Conservation (phyloP, 108 stramenopile species). For the Conticribra guillardii region DNA sequence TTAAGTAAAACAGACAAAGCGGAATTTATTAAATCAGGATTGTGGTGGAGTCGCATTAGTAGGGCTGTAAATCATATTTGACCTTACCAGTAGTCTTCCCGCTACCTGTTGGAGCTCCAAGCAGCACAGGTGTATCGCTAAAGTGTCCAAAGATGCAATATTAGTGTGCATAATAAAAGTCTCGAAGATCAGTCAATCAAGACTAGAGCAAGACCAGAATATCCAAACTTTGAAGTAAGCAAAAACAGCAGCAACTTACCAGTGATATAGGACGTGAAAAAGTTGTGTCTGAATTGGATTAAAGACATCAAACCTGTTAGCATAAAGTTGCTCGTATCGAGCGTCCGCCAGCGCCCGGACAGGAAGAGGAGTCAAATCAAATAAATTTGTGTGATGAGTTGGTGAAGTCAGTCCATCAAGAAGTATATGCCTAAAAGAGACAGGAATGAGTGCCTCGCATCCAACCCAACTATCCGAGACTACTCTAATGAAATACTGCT, state of each 20-base stretch:
- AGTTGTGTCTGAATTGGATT: constrained; percentile 95
- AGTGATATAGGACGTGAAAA: constrained; percentile 88
- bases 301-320: constrained; percentile 87
- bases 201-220: neutral
- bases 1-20: too few relatives aligned
- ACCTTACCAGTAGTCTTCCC: neutral
- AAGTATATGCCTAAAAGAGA: constrained; percentile 83
- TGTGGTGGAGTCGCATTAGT: too few relatives aligned
- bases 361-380: constrained; percentile 94
- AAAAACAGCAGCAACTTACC: neutral
- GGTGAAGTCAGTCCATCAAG: constrained; percentile 74
- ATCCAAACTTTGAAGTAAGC: neutral
- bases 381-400: constrained; percentile 80
- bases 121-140: constrained; percentile 90
- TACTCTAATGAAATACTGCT: constrained; percentile 91
- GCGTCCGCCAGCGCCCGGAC: constrained; percentile 82
- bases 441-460: constrained; percentile 81
- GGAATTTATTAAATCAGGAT: too few relatives aligned
- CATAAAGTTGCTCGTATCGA: constrained; percentile 87
- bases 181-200: constrained; percentile 57
- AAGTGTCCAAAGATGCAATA: constrained; percentile 91
- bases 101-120: constrained; percentile 97
- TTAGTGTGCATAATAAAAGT: too few relatives aligned
- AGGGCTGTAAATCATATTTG: neutral
- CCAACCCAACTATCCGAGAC: constrained; percentile 96